Evolutionary conservation across 2,329 filamentous ascomycete species (phyloP).

Genomic region (Colletotrichum paranaense): DNA sequence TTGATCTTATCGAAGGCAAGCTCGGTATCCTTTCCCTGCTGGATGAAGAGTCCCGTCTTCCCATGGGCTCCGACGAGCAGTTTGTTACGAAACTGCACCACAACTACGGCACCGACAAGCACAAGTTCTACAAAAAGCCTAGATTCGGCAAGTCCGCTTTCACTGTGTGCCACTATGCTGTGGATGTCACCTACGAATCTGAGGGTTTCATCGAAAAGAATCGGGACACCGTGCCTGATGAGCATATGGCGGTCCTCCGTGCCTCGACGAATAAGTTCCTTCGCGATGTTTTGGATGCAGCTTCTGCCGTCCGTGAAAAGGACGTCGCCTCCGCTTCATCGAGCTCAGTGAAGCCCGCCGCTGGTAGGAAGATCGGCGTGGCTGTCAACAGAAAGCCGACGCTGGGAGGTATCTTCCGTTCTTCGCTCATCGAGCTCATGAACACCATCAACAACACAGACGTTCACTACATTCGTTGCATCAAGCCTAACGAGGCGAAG

Average conservation of each 20-base stretch:
- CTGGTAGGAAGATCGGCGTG: constrained; percentile 87
- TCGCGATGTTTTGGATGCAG: constrained; percentile 84
- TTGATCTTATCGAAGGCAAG: constrained; percentile 97
- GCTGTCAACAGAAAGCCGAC: constrained; percentile 97
- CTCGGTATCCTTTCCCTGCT: constrained; percentile 91
- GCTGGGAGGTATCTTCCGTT: constrained; percentile 98
- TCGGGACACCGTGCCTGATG: constrained; percentile 96
- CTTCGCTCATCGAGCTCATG: constrained; percentile 98
- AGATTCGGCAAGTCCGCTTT: constrained; percentile 97
- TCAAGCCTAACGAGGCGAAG: constrained; percentile 98
- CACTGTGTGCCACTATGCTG: constrained; percentile 97
- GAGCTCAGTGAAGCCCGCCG: constrained; percentile 81
- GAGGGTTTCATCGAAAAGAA: constrained; percentile 99
- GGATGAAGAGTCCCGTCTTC: constrained; percentile 95
- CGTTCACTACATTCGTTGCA: constrained; percentile 98
- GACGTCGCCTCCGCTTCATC: constrained; percentile 75
- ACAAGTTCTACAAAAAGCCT: constrained; percentile 98
- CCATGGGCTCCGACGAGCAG: constrained; percentile 97
- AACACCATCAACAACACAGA: constrained; percentile 97
- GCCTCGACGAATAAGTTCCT: constrained; percentile 89
- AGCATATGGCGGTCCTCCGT: constrained; percentile 93
- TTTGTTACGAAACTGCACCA: constrained; percentile 97
- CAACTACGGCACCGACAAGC: constrained; percentile 90
- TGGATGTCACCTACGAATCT: constrained; percentile 98
- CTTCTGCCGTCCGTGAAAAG: constrained; percentile 89